Base-by-base conservation (phyloP, 129 eudicot genomes). In the Lonicera japonica region DNA sequence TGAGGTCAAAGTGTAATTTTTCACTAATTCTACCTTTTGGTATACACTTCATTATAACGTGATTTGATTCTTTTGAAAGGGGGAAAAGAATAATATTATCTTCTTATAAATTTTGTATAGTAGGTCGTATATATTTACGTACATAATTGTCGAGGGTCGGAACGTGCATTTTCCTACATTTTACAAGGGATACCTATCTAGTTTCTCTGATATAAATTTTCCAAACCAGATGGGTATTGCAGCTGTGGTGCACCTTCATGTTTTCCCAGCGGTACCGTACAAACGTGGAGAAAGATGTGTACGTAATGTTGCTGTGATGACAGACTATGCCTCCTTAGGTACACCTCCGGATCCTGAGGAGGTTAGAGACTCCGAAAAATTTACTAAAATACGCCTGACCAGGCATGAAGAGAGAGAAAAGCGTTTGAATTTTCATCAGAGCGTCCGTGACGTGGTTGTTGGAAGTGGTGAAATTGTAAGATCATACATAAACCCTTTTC, bases 391-490 rank as follows among this genome's bases (percentile, higher is more conserved):
- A 43, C 80, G 74, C 53, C 58, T 75, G 19, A 65, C 83, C 69
- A 75, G 71, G n/a, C 80, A 45, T 23, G 88, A 84, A 11, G 90
- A 87, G 14, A 69, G 75, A 77, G 82, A 80, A n/a, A 74, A 83
- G 60, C 79, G 74, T 25, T 77, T 88, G 45, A 91, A 73, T 62
- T 61, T 91, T 41, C 95, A 82, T 58, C 95, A 91, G 60, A 87
- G 88, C 58, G 88, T 91, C 63, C 90, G 95, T 67, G 97, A 91
- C 77, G 95, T 91, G 3, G 96, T 91, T 48, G 45, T 91, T 57
- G 97, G 97, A 66, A 87, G 97, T 39, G 83, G 97, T 54, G 97
- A 84, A 87, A 91, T 91, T 48, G 97, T 91, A 39, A 79, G 91
- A 46, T 45, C 36, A 29, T 29, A 24, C 43, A 1, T 12, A 21